Conservation (phyloP, 2,329 filamentous ascomycete species). For the Calonectria fujianensis region DNA sequence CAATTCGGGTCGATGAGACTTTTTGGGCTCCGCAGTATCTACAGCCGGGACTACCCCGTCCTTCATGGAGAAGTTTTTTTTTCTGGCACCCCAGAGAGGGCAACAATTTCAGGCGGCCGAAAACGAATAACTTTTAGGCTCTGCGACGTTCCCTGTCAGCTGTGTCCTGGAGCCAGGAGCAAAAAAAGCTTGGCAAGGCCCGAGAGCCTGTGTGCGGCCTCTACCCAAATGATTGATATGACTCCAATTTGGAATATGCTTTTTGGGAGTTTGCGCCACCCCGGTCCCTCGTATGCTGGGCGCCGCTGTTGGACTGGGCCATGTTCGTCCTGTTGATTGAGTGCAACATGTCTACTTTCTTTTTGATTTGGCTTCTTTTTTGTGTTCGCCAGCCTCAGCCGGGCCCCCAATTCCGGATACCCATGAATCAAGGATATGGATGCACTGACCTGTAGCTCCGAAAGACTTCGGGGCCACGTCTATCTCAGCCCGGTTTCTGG, state of each 20-base stretch:
- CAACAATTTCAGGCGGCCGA: neutral
- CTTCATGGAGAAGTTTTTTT: neutral
- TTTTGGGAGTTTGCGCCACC: constrained; percentile 21
- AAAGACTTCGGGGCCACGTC: constrained; percentile 12
- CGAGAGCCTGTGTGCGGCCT: neutral
- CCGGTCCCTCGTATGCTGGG: neutral
- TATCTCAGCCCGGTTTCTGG: constrained; percentile 1
- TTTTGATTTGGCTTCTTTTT: neutral
- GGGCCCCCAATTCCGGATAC: constrained; percentile 12
- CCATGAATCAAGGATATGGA: neutral
- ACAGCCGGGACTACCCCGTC: constrained; percentile 4
- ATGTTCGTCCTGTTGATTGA: neutral
- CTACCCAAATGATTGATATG: neutral
- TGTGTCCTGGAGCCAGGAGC: neutral
- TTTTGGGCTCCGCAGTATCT: constrained; percentile 6
- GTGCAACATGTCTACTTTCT: neutral
- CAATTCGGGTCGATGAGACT: constrained; percentile 24
- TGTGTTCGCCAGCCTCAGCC: constrained; percentile 6
- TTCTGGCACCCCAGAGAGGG: neutral
- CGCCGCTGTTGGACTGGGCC: neutral
- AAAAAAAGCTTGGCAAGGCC: neutral
- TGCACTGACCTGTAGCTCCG: neutral
- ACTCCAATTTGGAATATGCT: constrained; percentile 21
- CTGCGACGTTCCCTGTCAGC: constrained; percentile 2
- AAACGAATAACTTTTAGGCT: constrained; percentile 22